These are phyloP conservation scores for Nectriaceae sp. DNA, from an alignment of 2,329 filamentous ascomycete genomes.

Conservation along the genomic window DNA sequence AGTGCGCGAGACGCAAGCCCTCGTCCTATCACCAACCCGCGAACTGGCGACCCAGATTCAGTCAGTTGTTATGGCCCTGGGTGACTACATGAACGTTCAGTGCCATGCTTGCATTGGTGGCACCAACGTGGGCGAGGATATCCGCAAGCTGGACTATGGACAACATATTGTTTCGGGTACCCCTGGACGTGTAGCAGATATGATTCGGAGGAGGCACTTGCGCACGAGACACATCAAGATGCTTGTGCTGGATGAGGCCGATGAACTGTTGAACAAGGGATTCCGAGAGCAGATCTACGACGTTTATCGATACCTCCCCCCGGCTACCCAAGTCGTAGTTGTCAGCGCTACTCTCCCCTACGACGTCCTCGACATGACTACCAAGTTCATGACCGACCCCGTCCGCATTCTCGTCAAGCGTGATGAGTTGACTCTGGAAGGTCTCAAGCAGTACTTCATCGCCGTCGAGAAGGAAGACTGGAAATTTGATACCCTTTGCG, in stretches of 20 bases:
- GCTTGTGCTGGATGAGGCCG: slow-evolving; percentile 63
- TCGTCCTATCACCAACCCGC: slow-evolving; percentile 93
- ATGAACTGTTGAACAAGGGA: slow-evolving; percentile 79
- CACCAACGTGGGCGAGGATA: slow-evolving; percentile 97
- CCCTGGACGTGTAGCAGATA: slow-evolving; percentile 82
- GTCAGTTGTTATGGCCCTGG: slow-evolving; percentile 98
- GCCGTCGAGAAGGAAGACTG: slow-evolving; percentile 99
- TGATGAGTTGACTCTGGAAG: slow-evolving; percentile 96
- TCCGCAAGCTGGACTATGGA: slow-evolving; percentile 94
- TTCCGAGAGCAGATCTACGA: slow-evolving; percentile 99
- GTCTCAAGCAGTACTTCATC: slow-evolving; percentile 98
- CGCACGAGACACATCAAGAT: slow-evolving; percentile 66
- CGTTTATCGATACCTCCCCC: slow-evolving; percentile 94
- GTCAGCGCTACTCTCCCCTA: slow-evolving; percentile 96
- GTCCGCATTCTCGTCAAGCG: slow-evolving; percentile 97
- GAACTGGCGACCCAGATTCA: slow-evolving; percentile 98
- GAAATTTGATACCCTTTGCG: slow-evolving; percentile 98
- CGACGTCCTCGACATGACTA: slow-evolving; percentile 98
- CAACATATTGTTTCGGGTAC: slow-evolving; percentile 98
- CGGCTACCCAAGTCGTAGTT: slow-evolving; percentile 96
- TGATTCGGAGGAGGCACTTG: slow-evolving; percentile 60
- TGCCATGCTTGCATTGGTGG: slow-evolving; percentile 98
- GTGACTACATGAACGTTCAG: slow-evolving; percentile 99
- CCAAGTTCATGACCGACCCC: slow-evolving; percentile 99
- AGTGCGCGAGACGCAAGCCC: slow-evolving; percentile 88